Evolutionary conservation across 352 stramenopile species (phyloP).

Genomic region (Pythium sp.): DNA sequence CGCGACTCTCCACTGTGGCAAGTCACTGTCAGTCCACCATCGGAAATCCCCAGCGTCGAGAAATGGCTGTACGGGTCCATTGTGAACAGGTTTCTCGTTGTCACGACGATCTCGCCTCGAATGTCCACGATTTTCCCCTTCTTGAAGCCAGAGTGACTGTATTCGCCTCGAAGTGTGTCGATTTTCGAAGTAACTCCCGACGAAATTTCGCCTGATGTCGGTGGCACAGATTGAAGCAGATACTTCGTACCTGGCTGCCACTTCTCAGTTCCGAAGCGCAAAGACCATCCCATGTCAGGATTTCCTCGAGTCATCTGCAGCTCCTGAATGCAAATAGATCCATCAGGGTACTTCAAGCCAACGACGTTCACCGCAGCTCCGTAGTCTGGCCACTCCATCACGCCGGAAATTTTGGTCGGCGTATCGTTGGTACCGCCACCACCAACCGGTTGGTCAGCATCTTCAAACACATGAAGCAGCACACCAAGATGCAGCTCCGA

Average conservation of each 20-base stretch:
- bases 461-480: slow-evolving; percentile 62
- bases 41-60: slow-evolving; percentile 71
- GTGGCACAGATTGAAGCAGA: slow-evolving; percentile 30
- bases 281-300: slow-evolving; percentile 83
- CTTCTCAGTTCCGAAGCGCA: slow-evolving; percentile 83
- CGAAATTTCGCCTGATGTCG: background rate
- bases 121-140: slow-evolving; percentile 66
- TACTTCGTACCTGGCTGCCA: slow-evolving; percentile 89
- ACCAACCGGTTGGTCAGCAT: background rate
- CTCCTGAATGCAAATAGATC: slow-evolving; percentile 71
- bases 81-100: slow-evolving; percentile 78
- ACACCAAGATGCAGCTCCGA: slow-evolving; percentile 79
- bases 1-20: slow-evolving; percentile 84
- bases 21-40: slow-evolving; percentile 76
- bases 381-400: slow-evolving; percentile 86
- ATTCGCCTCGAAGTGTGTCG: slow-evolving; percentile 53
- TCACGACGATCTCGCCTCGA: slow-evolving; percentile 56
- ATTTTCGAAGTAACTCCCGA: slow-evolving; percentile 13
- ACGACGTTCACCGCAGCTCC: slow-evolving; percentile 67
- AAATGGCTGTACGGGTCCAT: slow-evolving; percentile 83
- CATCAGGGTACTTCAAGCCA: slow-evolving; percentile 53
- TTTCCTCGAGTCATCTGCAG: slow-evolving; percentile 78
- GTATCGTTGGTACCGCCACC: background rate
- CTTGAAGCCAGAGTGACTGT: slow-evolving; percentile 48
- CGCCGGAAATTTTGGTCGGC: slow-evolving; percentile 41